Evolutionary conservation across 2,329 filamentous ascomycete species (phyloP), one percentile per base, ranked within the genome.

Genomic region (Colletotrichum endophyticum): DNA sequence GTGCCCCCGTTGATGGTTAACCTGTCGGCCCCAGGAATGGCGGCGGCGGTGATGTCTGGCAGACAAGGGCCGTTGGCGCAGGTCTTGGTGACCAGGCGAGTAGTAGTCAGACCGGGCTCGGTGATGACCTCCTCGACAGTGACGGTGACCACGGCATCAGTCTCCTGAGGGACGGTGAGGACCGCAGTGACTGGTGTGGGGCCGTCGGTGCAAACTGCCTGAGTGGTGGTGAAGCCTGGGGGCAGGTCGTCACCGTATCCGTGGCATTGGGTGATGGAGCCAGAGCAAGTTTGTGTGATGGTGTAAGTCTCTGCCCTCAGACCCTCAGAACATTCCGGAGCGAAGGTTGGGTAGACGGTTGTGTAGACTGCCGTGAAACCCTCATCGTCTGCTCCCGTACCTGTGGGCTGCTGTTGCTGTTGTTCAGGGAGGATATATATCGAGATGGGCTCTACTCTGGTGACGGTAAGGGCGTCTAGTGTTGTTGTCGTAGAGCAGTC

Each of bases 231-330:
- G 66, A 75, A 77, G 34, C 72, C 75, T 6, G 53, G 61, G 5
- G 75, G 75, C 27, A 77, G 34, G 3, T 57, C 72, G 16, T 71
- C 62, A 3, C 73, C 73, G 44, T 39, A 32, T n/a, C 70, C 70
- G 32, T 59, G 70, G 49, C 73, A 76, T 16, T 57, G 49, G 2
- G 73, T 64, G 73, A 76, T 69, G 59, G 61, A 53, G 8, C 70
- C 73, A 28, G 64, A 69, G 61, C 75, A 77, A 39, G 75, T 67
- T 16, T 77, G 75, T 11, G 75, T 77, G 66, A 77, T 66, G 63
- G 75, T 77, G 57, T 77, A 77, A 15, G 75, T 77, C 75, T 71
- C 39, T 1, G 71, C 61, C 56, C 44, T 66, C 36, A 77, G 13
- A 19, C 72, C 75, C 12, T 49, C 19, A 3, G 70, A 53, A 27